Evolutionary conservation across 1,139 yeast species (phyloP), one percentile per base, ranked within the genome.

Genomic region (Meyerozyma sp.): DNA sequence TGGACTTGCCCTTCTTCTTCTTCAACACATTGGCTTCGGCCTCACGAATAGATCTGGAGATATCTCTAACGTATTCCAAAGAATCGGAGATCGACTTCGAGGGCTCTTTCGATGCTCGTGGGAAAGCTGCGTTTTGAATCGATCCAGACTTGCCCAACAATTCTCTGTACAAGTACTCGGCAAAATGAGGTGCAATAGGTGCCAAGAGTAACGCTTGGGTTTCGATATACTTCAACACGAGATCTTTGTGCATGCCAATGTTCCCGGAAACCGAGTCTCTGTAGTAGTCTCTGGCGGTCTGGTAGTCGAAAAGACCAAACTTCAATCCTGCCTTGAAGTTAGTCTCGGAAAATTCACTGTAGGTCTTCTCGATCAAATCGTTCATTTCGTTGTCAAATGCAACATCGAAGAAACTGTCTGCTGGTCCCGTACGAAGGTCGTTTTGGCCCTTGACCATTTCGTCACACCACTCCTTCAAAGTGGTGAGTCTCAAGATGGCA

Each of bases 361-460:
- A 78, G 28, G 96, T 77, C 57, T 80, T 79, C 62, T 81, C 85
- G 51, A 90, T 79, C 62, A 93, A 78, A 46, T 73, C 72, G 62
- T 91, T 90, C 90, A 93, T 83, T 73, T 93, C 99, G 62, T 93
- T 87, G 55, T 89, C 96, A 63, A 93, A 93, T 0, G 96, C 95
- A 48, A 65, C 59, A 64, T 93, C 99, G 56, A 88, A 87, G 75
- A 90, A 88, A 41, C 79, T 77, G 46, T 62, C 63, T 50, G 70
- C 73, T 44, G 79, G 78, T 40, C 95, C 96, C 42, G 84, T 73
- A 70, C 96, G 82, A 53, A 87, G 75, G 16, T 70, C 57, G 46
- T 72, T 80, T 48, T 70, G 56, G 52, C 74, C 71, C 52, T 73
- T 71, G 38, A 80, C 67, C 43, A 79, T 69, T 44, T 84, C 93